These are phyloP conservation scores for Debaryomycetaceae sp. DNA, from an alignment of 1,139 yeast genomes.

Conservation along the genomic window DNA sequence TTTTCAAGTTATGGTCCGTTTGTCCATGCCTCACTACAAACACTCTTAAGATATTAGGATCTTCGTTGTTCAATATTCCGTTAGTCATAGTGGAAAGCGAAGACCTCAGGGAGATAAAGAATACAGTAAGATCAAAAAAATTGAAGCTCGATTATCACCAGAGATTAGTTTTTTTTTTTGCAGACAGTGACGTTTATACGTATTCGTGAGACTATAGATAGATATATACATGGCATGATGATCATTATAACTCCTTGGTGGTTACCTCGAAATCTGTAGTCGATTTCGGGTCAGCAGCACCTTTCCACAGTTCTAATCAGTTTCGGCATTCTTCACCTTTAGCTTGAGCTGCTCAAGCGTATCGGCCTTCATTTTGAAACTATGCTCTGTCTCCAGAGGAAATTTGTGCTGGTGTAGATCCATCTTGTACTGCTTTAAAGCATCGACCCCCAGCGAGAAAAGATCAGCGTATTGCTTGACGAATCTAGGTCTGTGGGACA, in stretches of 20 bases:
- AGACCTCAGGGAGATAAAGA: background rate
- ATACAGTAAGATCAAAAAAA: background rate
- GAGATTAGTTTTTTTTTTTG: too few species aligned
- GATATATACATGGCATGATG: too few species aligned
- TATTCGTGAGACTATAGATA: too few species aligned
- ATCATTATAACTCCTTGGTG: too few species aligned
- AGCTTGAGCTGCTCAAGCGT: slow-evolving; percentile 50
- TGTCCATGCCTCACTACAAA: slow-evolving; percentile 78
- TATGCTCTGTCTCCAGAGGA: slow-evolving; percentile 63
- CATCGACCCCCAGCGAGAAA: slow-evolving; percentile 46
- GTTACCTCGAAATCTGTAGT: too few species aligned
- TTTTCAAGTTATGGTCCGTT: slow-evolving; percentile 63
- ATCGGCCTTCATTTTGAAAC: slow-evolving; percentile 68
- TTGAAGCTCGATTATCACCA: too few species aligned
- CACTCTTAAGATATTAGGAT: slow-evolving; percentile 43
- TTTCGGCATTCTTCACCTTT: background rate
- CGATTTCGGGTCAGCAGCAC: too few species aligned
- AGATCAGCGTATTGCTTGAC: slow-evolving; percentile 66
- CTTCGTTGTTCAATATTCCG: slow-evolving; percentile 28
- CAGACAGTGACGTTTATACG: too few species aligned
- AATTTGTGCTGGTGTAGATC: slow-evolving; percentile 58
- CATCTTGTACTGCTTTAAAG: slow-evolving; percentile 48
- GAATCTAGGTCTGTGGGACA: slow-evolving; percentile 57
- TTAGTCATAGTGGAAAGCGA: slow-evolving; percentile 21
- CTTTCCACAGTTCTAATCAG: background rate